Conservation (phyloP, 768 basidiomycete genomes). For the Calvatia gigantea region DNA sequence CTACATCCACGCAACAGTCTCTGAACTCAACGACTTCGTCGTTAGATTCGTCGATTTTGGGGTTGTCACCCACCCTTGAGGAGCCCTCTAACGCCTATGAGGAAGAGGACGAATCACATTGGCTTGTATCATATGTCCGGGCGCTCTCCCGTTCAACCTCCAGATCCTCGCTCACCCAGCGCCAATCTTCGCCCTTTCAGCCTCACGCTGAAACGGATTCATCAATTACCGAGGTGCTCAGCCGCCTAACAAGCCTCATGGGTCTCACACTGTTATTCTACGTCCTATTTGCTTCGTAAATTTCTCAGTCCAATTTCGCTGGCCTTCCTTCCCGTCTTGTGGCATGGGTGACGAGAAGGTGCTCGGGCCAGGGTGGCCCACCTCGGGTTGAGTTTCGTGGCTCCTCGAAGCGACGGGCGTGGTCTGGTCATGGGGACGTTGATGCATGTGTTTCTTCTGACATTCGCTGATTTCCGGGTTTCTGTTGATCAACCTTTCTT, state of each 20-base stretch:
- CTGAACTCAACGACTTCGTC: constrained; percentile 3
- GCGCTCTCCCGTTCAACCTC: background rate
- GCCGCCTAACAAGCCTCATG: constrained; percentile 2
- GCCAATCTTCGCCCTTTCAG: background rate
- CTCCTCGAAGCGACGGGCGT: no score
- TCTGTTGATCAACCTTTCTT: no score
- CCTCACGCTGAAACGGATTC: background rate
- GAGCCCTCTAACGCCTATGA: background rate
- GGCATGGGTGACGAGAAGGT: no score
- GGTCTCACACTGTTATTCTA: constrained; percentile 12
- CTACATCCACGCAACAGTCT: background rate
- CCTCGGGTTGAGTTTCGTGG: no score
- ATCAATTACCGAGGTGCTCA: background rate
- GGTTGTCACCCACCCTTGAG: background rate
- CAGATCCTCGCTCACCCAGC: background rate
- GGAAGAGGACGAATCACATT: background rate
- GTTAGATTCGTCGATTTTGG: background rate
- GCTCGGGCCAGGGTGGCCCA: no score
- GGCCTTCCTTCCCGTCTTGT: no score
- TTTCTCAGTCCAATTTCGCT: no score
- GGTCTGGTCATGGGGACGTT: no score
- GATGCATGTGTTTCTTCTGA: no score
- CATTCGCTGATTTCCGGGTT: no score
- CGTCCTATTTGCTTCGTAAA: constrained; percentile 31
- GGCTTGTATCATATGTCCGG: background rate